Conservation (phyloP, 139 green algal genomes). For the Volvox africanus region DNA sequence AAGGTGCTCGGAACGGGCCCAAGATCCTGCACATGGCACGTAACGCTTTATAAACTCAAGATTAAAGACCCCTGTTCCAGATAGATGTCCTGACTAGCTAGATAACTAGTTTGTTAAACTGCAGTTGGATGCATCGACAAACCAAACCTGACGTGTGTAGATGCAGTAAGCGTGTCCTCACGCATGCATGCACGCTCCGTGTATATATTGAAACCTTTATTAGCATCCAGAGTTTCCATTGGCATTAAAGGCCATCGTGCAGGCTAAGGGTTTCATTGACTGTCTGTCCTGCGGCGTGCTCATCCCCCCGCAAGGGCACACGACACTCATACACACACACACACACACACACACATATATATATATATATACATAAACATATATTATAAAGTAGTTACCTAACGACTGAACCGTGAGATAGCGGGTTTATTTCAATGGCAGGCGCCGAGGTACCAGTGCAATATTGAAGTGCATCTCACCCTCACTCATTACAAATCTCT, state of each 20-base stretch:
- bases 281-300: not conserved
- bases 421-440: no score
- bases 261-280: not conserved
- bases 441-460: no score
- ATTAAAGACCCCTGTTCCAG: no score
- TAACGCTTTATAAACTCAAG: no score
- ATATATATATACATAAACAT: not conserved
- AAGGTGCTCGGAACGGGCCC: not conserved
- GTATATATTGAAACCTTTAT: not conserved
- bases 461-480: no score
- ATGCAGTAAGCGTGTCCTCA: no score
- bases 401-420: no score
- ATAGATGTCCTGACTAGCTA: not conserved
- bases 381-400: not conserved
- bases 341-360: not conserved
- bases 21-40: not conserved
- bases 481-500: no score
- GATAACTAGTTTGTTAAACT: no score
- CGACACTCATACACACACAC: not conserved
- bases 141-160: no score
- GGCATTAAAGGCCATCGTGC: not conserved
- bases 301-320: not conserved
- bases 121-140: no score
- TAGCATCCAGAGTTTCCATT: not conserved
- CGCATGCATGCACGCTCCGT: not conserved